These are phyloP conservation scores for Sequoiadendron giganteum DNA, from an alignment of 75 land plant species.

Conservation along the genomic window DNA sequence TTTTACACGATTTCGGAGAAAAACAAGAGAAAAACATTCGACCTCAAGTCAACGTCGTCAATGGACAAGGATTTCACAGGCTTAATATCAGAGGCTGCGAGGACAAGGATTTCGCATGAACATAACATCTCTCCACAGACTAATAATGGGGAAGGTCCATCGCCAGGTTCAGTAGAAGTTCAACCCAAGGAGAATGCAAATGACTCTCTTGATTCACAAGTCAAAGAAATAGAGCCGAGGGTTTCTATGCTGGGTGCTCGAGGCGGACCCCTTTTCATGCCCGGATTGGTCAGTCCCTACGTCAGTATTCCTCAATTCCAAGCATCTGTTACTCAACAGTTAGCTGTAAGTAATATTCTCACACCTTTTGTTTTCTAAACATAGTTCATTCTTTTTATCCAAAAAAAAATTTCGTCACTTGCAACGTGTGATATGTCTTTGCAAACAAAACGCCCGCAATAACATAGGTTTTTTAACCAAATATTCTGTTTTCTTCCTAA, in stretches of 20 bases:
- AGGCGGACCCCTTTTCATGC: conserved; percentile 54
- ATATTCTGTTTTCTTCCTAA: no score
- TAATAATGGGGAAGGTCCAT: not conserved
- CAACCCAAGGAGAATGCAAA: not conserved
- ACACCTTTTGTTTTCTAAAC: not conserved
- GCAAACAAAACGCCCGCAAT: not conserved
- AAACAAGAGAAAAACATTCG: not conserved
- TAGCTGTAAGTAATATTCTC: conserved; percentile 27
- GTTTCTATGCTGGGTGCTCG: conserved; percentile 12
- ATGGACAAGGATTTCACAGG: no score
- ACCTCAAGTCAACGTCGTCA: no score
- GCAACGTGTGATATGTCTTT: not conserved
- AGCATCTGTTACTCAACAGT: conserved; percentile 8
- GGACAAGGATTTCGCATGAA: not conserved
- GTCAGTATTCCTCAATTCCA: conserved; percentile 39
- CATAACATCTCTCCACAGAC: not conserved
- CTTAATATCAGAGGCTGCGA: not conserved
- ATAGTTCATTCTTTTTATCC: not conserved
- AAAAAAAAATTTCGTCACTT: not conserved
- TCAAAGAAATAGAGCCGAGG: not conserved
- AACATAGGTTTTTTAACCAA: no score
- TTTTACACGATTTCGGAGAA: not conserved
- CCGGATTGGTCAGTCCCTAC: conserved; percentile 32
- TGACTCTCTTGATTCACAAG: not conserved
- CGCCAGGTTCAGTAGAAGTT: not conserved